Evolutionary conservation across 2,329 filamentous ascomycete genomes (phyloP), one percentile per base, ranked within the genome.

Genomic region (Tolypocladium nubicola): DNA sequence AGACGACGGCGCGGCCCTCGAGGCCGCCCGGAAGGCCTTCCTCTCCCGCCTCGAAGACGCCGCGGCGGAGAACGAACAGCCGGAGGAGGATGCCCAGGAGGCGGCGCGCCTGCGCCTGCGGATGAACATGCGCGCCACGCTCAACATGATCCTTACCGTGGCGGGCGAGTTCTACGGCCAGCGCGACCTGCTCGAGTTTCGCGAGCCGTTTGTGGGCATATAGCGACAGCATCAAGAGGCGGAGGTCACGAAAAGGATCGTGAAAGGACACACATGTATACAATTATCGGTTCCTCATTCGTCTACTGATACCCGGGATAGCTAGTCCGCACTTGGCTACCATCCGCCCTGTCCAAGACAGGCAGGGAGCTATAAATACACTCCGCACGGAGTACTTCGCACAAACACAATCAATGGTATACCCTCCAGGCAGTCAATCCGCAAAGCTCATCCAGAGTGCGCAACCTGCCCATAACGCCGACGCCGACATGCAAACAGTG

Each of bases 141-240:
- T 97, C 39, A 92, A 95, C 72, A 96, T 96, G 90, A 89, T 97
- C 56, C 76, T 97, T 63, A 94, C 89, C 0, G 80, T 97, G 40
- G 86, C 88, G 53, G 92, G 90, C 64, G 91, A 96, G 72, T 84
- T 89, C 62, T 97, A 92, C 72, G 91, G 93, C 1, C 93, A 97
- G 73, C 80, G 87, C 62, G 93, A 97, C 71, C 73, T 97, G 61
- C 79, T 97, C 53, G 84, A 88, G 65, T 88, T 86, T 60, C 82
- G 90, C 58, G 82, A 87, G 60, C 81, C 81, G 4, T 85, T 84
- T 64, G 73, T 76, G 26, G 73, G 74, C 39, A 68, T 77, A 63
- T 76, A 52, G 47, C 30, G 47, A 19, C 2, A 7, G 30, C 47
- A 21, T 4, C 10, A 68, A 57, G 30, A 68, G 58, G 19, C 4